Percentiles rank a stretch among this genome's conserved stretches.
Conservation (phyloP, 345 rosid species). For the Triadica sebifera region DNA sequence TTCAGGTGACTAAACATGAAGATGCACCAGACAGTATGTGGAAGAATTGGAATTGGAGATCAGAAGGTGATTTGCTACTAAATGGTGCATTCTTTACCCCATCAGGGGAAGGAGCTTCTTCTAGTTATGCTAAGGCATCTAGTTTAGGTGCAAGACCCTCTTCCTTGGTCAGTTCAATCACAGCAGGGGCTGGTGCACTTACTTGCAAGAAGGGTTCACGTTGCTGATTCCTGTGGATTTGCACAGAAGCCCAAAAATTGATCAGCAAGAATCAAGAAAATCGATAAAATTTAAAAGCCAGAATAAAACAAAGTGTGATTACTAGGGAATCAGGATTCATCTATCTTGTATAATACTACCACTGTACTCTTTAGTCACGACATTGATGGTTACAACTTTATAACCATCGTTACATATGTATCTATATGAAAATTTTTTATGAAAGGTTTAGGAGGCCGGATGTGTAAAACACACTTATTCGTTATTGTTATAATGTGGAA, state of each 20-base stretch:
- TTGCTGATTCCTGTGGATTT: conserved; percentile 20
- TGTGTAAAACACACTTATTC: no score
- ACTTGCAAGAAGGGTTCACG: conserved; percentile 29
- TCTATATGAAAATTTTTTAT: not conserved
- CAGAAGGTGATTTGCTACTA: conserved; percentile 25
- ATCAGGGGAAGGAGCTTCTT: conserved; percentile 26
- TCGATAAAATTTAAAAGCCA: not conserved
- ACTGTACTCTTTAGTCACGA: not conserved
- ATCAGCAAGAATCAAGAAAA: not conserved
- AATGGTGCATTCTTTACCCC: conserved; percentile 30
- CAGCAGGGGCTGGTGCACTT: conserved; percentile 29
- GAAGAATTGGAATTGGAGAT: conserved; percentile 36
- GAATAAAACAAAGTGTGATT: not conserved
- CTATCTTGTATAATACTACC: not conserved
- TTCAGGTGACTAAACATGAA: conserved; percentile 34
- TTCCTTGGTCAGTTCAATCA: conserved; percentile 22
- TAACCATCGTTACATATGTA: not conserved
- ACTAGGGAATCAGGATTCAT: conserved; percentile 1
- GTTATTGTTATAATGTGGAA: no score
- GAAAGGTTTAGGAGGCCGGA: no score
- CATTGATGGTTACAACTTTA: not conserved
- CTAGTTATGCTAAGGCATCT: conserved; percentile 30
- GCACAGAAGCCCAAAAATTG: conserved; percentile 3
- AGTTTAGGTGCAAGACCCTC: conserved; percentile 32
- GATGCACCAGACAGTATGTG: conserved; percentile 21